These are phyloP conservation scores for Phytophthora ramorum DNA, from an alignment of 352 stramenopile genomes.

Conservation along the genomic window DNA sequence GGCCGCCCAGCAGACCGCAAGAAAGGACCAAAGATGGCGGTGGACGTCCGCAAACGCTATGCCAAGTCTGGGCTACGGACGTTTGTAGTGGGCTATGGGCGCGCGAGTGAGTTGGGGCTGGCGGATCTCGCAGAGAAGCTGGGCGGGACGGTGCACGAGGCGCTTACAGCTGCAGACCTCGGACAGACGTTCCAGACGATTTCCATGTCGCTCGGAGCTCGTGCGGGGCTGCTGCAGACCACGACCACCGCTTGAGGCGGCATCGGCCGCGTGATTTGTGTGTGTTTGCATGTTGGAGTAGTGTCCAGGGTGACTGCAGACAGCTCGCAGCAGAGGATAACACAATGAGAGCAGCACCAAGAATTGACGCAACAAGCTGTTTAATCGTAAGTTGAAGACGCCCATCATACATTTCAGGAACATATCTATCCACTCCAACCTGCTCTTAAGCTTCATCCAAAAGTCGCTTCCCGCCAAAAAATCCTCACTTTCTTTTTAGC, in stretches of 20 bases:
- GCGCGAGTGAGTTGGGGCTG: conserved; percentile 35
- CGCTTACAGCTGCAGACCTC: conserved; percentile 31
- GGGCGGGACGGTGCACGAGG: conserved; percentile 35
- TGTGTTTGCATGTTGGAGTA: not conserved
- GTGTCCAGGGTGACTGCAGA: too few relatives aligned
- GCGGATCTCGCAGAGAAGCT: conserved; percentile 37
- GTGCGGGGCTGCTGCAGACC: conserved; percentile 36
- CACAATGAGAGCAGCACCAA: not conserved
- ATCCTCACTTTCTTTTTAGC: conserved; percentile 29
- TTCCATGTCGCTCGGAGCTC: conserved; percentile 46
- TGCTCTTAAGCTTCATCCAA: not conserved
- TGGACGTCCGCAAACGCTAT: conserved; percentile 37
- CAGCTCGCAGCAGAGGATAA: not conserved
- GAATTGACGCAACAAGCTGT: not conserved
- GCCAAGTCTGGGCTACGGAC: conserved; percentile 22
- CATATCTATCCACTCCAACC: not conserved
- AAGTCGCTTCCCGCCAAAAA: conserved; percentile 8
- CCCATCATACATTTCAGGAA: not conserved
- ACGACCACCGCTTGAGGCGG: conserved; percentile 1
- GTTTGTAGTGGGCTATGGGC: conserved; percentile 52
- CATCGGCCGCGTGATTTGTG: not conserved
- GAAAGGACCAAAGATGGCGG: conserved; percentile 36
- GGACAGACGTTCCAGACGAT: conserved; percentile 45
- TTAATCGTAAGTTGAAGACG: not conserved
- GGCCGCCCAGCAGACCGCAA: conserved; percentile 42